Percentiles rank a stretch among this genome's conserved stretches.
Evolutionary conservation across 192 early-diverging fungal species (phyloP).

Genomic region (Tieghemiomyces parasiticus): DNA sequence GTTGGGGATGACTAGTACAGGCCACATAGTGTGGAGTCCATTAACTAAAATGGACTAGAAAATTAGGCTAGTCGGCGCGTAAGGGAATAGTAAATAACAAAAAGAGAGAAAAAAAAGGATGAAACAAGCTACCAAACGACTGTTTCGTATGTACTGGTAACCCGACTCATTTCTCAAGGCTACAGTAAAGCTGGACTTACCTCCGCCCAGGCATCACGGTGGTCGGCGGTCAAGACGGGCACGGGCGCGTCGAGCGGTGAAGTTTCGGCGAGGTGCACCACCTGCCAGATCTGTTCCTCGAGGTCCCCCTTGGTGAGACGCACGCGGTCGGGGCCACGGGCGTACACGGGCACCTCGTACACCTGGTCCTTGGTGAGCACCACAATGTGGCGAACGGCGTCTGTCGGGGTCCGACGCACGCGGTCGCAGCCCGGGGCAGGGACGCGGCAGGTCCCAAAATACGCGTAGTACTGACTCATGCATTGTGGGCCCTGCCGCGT

Average conservation of each 20-base stretch:
- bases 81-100: too few species aligned
- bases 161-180: too few species aligned
- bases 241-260: slow-evolving; percentile 37
- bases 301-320: slow-evolving; percentile 45
- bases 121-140: too few species aligned
- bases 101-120: too few species aligned
- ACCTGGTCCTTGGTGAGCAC: slow-evolving; percentile 64
- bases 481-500: slow-evolving; percentile 51
- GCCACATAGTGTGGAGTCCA: too few species aligned
- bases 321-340: slow-evolving; percentile 31
- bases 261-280: slow-evolving; percentile 34
- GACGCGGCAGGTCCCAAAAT: slow-evolving; percentile 71
- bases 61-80: too few species aligned
- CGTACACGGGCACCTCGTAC: slow-evolving; percentile 52
- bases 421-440: slow-evolving; percentile 63
- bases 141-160: too few species aligned
- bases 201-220: slow-evolving; percentile 73
- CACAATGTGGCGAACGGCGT: slow-evolving; percentile 38
- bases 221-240: slow-evolving; percentile 51
- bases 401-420: slow-evolving; percentile 32
- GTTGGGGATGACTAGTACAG: too few species aligned
- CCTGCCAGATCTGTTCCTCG: slow-evolving; percentile 46
- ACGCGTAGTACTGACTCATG: slow-evolving; percentile 72
- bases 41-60: too few species aligned
- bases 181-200: too few species aligned